phyloP scores from a whole-genome alignment of 306 rosid genomes.

The Boehmeria nivea region DNA sequence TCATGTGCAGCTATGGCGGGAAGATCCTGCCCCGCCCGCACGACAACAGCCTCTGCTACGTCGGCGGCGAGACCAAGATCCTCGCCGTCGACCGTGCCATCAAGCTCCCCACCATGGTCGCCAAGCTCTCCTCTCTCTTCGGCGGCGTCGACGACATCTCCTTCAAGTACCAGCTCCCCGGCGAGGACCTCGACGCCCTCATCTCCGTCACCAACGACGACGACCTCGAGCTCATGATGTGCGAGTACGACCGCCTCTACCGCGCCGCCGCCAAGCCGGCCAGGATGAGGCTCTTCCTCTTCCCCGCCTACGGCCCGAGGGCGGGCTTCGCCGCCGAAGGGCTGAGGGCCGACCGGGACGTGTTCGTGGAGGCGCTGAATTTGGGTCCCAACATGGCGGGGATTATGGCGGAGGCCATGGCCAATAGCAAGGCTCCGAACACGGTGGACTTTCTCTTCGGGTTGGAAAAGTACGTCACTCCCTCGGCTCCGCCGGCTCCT shows the following conservation, averaged over 20 bases:
- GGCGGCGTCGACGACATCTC: constrained; percentile 45
- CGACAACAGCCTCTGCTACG: constrained; percentile 80
- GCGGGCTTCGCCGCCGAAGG: constrained; percentile 42
- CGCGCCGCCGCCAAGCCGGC: constrained; percentile 64
- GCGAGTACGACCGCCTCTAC: constrained; percentile 83
- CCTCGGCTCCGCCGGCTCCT: constrained; percentile 17
- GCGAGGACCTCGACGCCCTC: constrained; percentile 88
- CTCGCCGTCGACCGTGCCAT: constrained; percentile 70
- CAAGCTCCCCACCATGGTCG: constrained; percentile 48
- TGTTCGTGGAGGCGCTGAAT: constrained; percentile 48
- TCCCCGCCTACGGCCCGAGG: constrained; percentile 14
- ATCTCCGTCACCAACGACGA: constrained; percentile 90
- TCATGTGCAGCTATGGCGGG: constrained; percentile 95
- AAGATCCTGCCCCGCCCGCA: constrained; percentile 92
- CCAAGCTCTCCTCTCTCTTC: constrained; percentile 59
- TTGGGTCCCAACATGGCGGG: constrained; percentile 34
- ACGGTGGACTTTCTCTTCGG: constrained; percentile 65
- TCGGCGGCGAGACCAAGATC: constrained; percentile 92
- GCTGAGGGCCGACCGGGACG: constrained; percentile 40
- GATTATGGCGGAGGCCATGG: constrained; percentile 18
- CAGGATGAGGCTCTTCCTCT: constrained; percentile 75
- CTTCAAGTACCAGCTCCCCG: constrained; percentile 94
- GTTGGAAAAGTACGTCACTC: constrained; percentile 43
- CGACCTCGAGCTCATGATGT: constrained; percentile 96
- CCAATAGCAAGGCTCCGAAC: constrained; percentile 32